phyloP scores from a whole-genome alignment of 2,329 filamentous ascomycete genomes.

The Ascochyta viciae-villosae region DNA sequence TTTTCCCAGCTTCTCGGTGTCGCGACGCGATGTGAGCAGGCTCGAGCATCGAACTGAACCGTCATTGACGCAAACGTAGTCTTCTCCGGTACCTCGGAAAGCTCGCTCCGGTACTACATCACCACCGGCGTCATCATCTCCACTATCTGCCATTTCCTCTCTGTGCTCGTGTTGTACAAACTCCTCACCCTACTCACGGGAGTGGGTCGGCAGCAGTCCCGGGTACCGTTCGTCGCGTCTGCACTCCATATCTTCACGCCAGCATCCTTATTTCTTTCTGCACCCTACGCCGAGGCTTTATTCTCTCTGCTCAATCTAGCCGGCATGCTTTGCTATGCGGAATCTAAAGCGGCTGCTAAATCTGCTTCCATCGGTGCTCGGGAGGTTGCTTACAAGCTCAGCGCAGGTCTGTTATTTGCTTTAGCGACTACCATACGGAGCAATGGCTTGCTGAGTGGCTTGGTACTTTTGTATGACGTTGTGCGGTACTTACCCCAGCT shows the following conservation, averaged over 20 bases:
- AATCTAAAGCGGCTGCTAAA: conserved; percentile 36
- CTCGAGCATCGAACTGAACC: conserved; percentile 4
- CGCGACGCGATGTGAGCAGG: conserved; percentile 51
- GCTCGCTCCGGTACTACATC: conserved; percentile 39
- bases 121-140: conserved; percentile 71
- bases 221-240: conserved; percentile 72
- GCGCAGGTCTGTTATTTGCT: conserved; percentile 73
- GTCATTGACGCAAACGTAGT: conserved; percentile 47
- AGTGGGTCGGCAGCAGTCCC: conserved; percentile 33
- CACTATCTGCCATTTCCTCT: conserved; percentile 77
- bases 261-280: conserved; percentile 86
- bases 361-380: conserved; percentile 32
- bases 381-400: conserved; percentile 58
- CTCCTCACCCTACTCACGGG: conserved; percentile 65
- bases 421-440: conserved; percentile 76
- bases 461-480: conserved; percentile 68
- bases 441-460: conserved; percentile 85
- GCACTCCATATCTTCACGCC: conserved; percentile 83
- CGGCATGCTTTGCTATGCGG: conserved; percentile 74
- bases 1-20: conserved; percentile 56
- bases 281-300: conserved; percentile 81
- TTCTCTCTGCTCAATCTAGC: conserved; percentile 80
- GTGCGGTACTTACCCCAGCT: conserved; percentile 49
- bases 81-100: conserved; percentile 24
- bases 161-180: conserved; percentile 74